These are phyloP conservation scores for Paxillus rubicundulus DNA, from an alignment of 768 basidiomycete species.

Conservation along the genomic window DNA sequence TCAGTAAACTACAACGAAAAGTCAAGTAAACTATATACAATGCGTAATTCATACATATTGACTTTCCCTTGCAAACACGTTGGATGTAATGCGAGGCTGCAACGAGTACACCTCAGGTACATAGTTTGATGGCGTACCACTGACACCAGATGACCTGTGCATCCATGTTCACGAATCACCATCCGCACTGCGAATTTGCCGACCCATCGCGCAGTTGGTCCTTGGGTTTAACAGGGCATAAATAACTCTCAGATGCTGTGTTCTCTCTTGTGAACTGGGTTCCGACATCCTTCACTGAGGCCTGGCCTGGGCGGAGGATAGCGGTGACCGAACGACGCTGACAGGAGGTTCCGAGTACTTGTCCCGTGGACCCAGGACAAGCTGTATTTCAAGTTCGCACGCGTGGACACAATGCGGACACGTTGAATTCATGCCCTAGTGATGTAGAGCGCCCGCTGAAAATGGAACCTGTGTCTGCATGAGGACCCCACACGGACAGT, in stretches of 20 bases:
- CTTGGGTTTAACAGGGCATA: background rate
- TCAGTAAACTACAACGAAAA: constrained; percentile 73
- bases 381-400: too few relatives aligned
- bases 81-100: constrained; percentile 17
- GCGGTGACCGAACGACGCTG: too few relatives aligned
- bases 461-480: constrained; percentile 12
- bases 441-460: constrained; percentile 6
- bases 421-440: too few relatives aligned
- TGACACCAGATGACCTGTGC: too few relatives aligned
- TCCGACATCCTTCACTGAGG: too few relatives aligned
- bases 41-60: constrained; percentile 8
- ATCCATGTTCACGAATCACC: background rate
- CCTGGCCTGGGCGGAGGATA: too few relatives aligned
- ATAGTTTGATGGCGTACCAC: background rate
- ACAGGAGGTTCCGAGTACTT: too few relatives aligned
- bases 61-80: constrained; percentile 12
- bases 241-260: too few relatives aligned
- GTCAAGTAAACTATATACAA: constrained; percentile 55
- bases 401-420: too few relatives aligned
- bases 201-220: background rate
- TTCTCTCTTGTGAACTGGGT: too few relatives aligned
- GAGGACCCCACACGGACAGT: constrained; percentile 5
- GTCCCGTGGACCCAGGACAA: too few relatives aligned
- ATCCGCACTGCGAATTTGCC: background rate
- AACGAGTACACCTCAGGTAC: background rate